These are phyloP conservation scores for Stramenopiles sp. DNA, from an alignment of 352 stramenopile genomes.

Conservation along the genomic window DNA sequence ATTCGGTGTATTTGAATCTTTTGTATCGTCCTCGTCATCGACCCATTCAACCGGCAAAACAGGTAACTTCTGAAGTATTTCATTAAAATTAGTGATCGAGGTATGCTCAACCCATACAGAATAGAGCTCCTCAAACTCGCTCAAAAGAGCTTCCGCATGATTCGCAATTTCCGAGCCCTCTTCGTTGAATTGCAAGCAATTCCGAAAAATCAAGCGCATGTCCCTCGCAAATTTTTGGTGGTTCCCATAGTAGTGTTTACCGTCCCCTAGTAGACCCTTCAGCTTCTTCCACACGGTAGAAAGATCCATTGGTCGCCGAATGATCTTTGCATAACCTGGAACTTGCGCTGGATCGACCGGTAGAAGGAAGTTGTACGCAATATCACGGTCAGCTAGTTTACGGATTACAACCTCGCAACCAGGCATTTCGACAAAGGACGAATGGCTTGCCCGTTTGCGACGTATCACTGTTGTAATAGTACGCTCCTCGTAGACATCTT, in stretches of 20 bases:
- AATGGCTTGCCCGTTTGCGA: neutral
- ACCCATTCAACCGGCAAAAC: conserved; percentile 3
- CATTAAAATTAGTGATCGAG: neutral
- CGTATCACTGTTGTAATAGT: neutral
- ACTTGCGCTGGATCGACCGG: neutral
- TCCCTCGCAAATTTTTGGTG: conserved; percentile 40
- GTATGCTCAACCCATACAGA: conserved; percentile 40
- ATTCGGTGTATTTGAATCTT: neutral
- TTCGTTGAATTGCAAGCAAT: conserved; percentile 59
- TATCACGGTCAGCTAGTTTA: conserved; percentile 4
- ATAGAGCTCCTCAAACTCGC: conserved; percentile 56
- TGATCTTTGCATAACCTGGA: neutral
- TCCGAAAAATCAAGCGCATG: conserved; percentile 53
- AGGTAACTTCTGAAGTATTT: neutral
- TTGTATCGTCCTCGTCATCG: neutral
- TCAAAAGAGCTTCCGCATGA: conserved; percentile 41
- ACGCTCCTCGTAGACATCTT: conserved; percentile 1
- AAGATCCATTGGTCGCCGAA: conserved; percentile 5
- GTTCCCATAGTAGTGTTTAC: neutral
- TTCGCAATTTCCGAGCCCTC: conserved; percentile 52
- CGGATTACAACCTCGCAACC: neutral
- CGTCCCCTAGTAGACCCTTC: neutral
- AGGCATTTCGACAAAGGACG: conserved; percentile 8
- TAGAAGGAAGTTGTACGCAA: neutral
- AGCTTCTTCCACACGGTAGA: neutral